Percentiles rank a stretch among this genome's conserved stretches.
These are phyloP conservation scores for Xylogone sp. DNA, from an alignment of 2,329 filamentous ascomycete species.

Conservation along the genomic window DNA sequence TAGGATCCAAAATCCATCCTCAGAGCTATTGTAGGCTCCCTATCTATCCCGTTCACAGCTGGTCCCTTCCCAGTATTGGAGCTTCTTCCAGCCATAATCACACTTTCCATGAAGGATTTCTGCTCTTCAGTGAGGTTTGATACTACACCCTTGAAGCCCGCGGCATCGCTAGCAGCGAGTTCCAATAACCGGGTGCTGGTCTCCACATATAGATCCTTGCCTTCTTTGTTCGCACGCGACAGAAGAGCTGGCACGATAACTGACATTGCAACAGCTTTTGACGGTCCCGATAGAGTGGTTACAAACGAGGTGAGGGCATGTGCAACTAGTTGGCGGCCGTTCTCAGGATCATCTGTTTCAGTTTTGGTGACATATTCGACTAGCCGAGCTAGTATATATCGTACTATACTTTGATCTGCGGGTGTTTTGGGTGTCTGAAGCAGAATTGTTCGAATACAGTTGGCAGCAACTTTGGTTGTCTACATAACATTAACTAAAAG, in stretches of 20 bases:
- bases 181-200: conserved; percentile 76
- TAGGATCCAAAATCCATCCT: conserved; percentile 84
- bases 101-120: conserved; percentile 74
- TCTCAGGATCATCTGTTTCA: conserved; percentile 74
- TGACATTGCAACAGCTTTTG: conserved; percentile 61
- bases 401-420: conserved; percentile 69
- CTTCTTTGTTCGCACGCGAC: conserved; percentile 63
- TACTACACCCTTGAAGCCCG: conserved; percentile 71
- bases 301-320: conserved; percentile 76
- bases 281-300: conserved; percentile 39
- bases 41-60: conserved; percentile 41
- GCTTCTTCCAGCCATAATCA: conserved; percentile 64
- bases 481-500: conserved; percentile 27
- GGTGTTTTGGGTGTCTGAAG: conserved; percentile 58
- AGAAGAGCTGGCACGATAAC: conserved; percentile 77
- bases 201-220: conserved; percentile 58
- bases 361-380: conserved; percentile 70
- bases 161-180: conserved; percentile 71
- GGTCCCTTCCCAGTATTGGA: conserved; percentile 31
- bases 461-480: conserved; percentile 85
- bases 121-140: conserved; percentile 66
- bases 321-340: conserved; percentile 65
- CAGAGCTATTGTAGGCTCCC: conserved; percentile 80
- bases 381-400: conserved; percentile 71
- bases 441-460: conserved; percentile 82